These are phyloP conservation scores for Silybum marianum DNA, from an alignment of 129 eudicot species.

Conservation along the genomic window DNA sequence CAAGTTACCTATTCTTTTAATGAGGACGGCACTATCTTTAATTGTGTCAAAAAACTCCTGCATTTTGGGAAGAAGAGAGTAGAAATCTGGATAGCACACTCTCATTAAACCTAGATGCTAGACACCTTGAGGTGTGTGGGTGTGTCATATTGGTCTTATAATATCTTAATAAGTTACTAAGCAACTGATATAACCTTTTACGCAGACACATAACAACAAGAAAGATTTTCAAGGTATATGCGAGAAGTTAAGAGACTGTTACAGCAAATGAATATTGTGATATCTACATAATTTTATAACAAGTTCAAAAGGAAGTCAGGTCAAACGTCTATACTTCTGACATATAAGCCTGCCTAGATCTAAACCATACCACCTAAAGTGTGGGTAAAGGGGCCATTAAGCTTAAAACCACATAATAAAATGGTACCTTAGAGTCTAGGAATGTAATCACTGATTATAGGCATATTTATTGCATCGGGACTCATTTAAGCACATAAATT, in stretches of 20 bases:
- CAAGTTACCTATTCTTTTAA: background rate
- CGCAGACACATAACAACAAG: background rate
- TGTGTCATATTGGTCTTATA: background rate
- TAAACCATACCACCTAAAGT: background rate
- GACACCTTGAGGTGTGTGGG: background rate
- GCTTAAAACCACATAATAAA: background rate
- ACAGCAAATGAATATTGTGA: background rate
- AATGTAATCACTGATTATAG: conserved; percentile 1
- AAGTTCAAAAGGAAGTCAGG: background rate
- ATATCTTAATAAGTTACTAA: background rate
- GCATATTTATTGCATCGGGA: background rate
- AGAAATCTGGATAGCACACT: conserved; percentile 3
- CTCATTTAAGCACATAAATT: background rate
- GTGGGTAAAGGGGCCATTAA: background rate
- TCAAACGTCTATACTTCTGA: background rate
- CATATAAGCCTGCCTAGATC: background rate
- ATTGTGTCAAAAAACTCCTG: background rate
- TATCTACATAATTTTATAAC: background rate
- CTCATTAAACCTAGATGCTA: background rate
- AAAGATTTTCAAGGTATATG: background rate
- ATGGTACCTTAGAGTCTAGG: background rate
- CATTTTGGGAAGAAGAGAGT: background rate
- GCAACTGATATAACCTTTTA: background rate
- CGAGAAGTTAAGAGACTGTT: background rate
- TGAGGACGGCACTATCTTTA: background rate